Evolutionary conservation across 441 rosid species (phyloP).

Genomic region (Mallotus repandus): DNA sequence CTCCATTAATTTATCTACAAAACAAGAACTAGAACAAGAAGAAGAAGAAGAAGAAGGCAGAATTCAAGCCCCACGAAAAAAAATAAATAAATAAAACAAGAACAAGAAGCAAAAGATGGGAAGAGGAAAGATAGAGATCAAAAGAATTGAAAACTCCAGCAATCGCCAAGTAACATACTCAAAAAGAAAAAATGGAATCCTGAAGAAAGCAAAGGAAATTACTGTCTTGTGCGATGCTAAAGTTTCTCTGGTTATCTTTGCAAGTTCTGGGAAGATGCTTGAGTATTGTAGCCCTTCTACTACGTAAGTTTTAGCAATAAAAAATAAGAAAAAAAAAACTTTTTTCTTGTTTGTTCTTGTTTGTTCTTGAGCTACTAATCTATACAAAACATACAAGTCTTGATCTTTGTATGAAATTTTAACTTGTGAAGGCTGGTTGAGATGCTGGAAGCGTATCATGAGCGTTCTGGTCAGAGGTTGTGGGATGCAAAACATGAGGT

Average conservation of each 20-base stretch:
- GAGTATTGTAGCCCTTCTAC: constrained; percentile 74
- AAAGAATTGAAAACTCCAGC: constrained; percentile 87
- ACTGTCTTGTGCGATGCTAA: constrained; percentile 84
- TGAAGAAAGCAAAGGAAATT: constrained; percentile 94
- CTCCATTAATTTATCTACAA: constrained; percentile 19
- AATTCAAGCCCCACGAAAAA: too few relatives aligned
- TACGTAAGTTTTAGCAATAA: constrained; percentile 34
- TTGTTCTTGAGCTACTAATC: not conserved
- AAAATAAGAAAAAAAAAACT: not conserved
- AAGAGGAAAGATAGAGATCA: constrained; percentile 94
- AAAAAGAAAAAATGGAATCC: constrained; percentile 79
- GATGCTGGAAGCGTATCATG: constrained; percentile 75
- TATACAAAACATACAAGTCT: too few relatives aligned
- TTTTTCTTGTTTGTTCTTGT: not conserved
- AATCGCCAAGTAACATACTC: constrained; percentile 89
- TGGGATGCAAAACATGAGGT: constrained; percentile 99
- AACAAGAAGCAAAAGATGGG: constrained; percentile 48
- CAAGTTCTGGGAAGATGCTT: constrained; percentile 78
- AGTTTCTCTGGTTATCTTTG: constrained; percentile 76
- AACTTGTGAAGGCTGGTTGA: constrained; percentile 51
- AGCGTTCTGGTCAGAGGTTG: constrained; percentile 64
- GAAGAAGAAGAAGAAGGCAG: constrained; percentile 12
- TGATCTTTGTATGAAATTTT: not conserved
- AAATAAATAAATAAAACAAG: constrained; percentile 12
- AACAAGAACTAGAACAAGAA: constrained; percentile 10